Conservation (phyloP, 2,329 filamentous ascomycete species). For the Arthrinium phaeospermum region DNA sequence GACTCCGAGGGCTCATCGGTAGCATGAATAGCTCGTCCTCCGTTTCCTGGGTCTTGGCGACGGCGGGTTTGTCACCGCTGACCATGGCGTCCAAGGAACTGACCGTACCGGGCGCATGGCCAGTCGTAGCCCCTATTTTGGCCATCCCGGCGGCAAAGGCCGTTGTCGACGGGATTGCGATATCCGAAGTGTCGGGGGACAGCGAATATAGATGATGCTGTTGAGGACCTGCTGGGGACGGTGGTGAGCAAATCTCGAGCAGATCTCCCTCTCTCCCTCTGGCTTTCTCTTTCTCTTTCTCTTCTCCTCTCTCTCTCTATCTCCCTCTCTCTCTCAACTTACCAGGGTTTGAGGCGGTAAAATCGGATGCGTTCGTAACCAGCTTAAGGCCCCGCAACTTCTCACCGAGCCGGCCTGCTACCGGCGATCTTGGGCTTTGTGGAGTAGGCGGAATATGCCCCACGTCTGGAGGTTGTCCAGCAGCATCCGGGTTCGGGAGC, state of each 20-base stretch:
- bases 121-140: neutral
- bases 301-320: neutral
- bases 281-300: neutral
- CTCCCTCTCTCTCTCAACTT: slow-evolving; percentile 32
- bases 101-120: slow-evolving; percentile 23
- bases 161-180: slow-evolving; percentile 20
- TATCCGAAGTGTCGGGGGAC: slow-evolving; percentile 23
- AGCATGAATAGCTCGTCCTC: slow-evolving; percentile 88
- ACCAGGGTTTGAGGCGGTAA: slow-evolving; percentile 60
- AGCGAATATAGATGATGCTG: slow-evolving; percentile 24
- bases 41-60: slow-evolving; percentile 51
- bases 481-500: slow-evolving; percentile 23
- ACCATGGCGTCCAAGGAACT: slow-evolving; percentile 49
- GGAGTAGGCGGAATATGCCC: slow-evolving; percentile 39
- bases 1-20: slow-evolving; percentile 83
- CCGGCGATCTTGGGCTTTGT: slow-evolving; percentile 67
- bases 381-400: slow-evolving; percentile 81
- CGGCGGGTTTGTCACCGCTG: slow-evolving; percentile 39
- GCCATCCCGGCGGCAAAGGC: slow-evolving; percentile 12
- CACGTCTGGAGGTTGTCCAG: neutral
- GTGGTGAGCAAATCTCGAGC: neutral
- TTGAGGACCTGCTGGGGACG: slow-evolving; percentile 26
- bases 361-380: slow-evolving; percentile 72
- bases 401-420: slow-evolving; percentile 74
- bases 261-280: neutral